These are phyloP conservation scores for Jatropha podagrica DNA, from an alignment of 441 rosid genomes.

Conservation along the genomic window DNA sequence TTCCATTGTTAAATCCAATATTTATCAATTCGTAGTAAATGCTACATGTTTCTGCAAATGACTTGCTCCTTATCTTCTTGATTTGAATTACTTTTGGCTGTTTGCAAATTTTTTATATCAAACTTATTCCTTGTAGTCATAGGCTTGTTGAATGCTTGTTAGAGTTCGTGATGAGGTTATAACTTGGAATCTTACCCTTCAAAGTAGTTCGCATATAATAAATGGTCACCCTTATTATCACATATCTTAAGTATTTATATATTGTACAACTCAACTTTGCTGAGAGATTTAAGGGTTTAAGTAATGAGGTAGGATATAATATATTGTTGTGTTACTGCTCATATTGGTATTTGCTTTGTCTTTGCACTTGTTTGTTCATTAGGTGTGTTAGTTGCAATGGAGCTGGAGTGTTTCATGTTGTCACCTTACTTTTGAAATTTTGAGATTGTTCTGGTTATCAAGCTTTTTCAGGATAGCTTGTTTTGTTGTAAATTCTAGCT, in stretches of 20 bases:
- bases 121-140: neutral
- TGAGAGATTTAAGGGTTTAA: neutral
- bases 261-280: neutral
- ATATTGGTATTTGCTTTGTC: neutral
- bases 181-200: neutral
- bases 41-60: neutral
- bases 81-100: neutral
- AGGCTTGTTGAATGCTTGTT: neutral
- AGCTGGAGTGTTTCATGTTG: too few species aligned
- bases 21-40: neutral
- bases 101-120: neutral
- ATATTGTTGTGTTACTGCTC: neutral
- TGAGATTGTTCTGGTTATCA: neutral
- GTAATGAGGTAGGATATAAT: neutral
- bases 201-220: neutral
- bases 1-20: neutral
- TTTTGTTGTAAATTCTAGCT: neutral
- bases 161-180: neutral
- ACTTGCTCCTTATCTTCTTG: neutral
- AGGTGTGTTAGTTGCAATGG: neutral
- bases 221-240: neutral
- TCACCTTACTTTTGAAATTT: neutral
- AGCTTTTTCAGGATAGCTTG: neutral
- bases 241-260: neutral
- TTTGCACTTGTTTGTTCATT: neutral